Conservation (phyloP, 148 eudicot species). For the Arbutus unedo region DNA sequence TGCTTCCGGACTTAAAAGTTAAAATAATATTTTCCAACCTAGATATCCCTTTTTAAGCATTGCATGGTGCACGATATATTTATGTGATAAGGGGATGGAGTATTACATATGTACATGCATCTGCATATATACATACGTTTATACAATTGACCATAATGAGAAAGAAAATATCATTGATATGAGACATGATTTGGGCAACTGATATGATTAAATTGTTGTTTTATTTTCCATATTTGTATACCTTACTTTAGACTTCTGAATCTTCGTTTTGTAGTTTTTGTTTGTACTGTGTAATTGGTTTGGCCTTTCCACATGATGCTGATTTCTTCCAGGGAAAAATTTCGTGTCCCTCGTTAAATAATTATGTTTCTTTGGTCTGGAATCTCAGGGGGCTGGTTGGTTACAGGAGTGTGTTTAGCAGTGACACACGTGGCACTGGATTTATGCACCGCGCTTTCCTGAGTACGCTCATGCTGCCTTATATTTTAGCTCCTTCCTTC, state of each 20-base stretch:
- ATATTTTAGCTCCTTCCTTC: slow-evolving; percentile 7
- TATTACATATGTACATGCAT: not conserved
- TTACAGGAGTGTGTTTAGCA: slow-evolving; percentile 95
- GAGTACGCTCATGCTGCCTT: slow-evolving; percentile 42
- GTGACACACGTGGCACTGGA: slow-evolving; percentile 96
- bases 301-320: slow-evolving; percentile 6
- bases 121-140: not conserved
- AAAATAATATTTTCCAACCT: not conserved
- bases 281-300: not conserved
- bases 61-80: not conserved
- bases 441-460: slow-evolving; percentile 98
- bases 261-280: not conserved
- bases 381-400: slow-evolving; percentile 96
- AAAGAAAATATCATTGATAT: not conserved
- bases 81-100: not conserved
- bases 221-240: not conserved
- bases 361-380: slow-evolving; percentile 6
- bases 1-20: not conserved
- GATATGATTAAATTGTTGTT: not conserved
- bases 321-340: not conserved
- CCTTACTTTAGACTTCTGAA: not conserved
- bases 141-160: not conserved
- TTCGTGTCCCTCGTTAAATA: not conserved
- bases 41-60: not conserved
- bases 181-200: slow-evolving; percentile 1